These are phyloP conservation scores for Hyaloscypha variabilis DNA, from an alignment of 495 filamentous ascomycete species.

Conservation along the genomic window DNA sequence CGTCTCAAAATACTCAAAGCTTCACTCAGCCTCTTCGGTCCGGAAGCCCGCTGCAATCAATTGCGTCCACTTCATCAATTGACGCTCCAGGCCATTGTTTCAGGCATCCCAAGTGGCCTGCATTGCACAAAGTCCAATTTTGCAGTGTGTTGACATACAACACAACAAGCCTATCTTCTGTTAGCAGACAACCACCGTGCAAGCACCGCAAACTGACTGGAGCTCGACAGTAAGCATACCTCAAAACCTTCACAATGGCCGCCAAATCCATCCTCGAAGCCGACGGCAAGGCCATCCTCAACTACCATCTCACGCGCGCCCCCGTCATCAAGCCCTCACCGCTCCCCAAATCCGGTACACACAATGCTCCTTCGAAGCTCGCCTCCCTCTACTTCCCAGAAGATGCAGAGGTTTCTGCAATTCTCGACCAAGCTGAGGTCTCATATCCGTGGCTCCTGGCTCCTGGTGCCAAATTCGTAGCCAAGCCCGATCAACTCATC, in stretches of 20 bases:
- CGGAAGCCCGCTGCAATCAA: not conserved
- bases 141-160: not conserved
- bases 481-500: slow-evolving; percentile 99
- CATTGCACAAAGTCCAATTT: not conserved
- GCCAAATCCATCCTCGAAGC: slow-evolving; percentile 98
- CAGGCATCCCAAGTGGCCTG: not conserved
- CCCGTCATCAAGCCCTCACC: slow-evolving; percentile 97
- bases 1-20: not conserved
- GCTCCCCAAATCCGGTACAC: slow-evolving; percentile 79
- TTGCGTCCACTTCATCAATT: not conserved
- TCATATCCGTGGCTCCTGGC: slow-evolving; percentile 93
- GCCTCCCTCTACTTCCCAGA: slow-evolving; percentile 93
- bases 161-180: slow-evolving; percentile 3
- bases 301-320: slow-evolving; percentile 99
- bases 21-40: not conserved
- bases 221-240: slow-evolving; percentile 25
- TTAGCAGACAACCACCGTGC: slow-evolving; percentile 11
- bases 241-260: slow-evolving; percentile 68
- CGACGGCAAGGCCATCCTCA: slow-evolving; percentile 99
- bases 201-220: slow-evolving; percentile 20
- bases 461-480: slow-evolving; percentile 87
- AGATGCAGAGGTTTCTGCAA: slow-evolving; percentile 75
- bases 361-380: slow-evolving; percentile 91
- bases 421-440: slow-evolving; percentile 93
- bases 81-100: slow-evolving; percentile 2